Conservation (phyloP, 208 protist species). For the Trypanosoma congolense region DNA sequence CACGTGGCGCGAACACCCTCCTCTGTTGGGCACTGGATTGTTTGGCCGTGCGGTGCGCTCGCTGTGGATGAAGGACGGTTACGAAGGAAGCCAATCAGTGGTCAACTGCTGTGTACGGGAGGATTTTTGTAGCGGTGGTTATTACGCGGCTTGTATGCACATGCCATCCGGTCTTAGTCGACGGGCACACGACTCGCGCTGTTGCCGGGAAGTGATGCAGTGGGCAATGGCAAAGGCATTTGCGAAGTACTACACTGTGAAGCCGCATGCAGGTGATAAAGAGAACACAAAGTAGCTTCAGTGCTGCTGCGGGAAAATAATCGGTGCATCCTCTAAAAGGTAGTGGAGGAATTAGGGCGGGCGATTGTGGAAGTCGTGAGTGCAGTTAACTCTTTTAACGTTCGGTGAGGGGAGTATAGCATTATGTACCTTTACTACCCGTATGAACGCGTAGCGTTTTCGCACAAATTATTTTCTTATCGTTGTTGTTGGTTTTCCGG, state of each 20-base stretch:
- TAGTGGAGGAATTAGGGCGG: slow-evolving; percentile 1
- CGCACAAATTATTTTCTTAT: not conserved
- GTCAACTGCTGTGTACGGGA: slow-evolving; percentile 68
- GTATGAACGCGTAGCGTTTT: too few species aligned
- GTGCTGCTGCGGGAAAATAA: too few species aligned
- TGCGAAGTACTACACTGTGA: slow-evolving; percentile 64
- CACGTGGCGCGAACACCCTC: slow-evolving; percentile 21
- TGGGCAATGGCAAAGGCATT: slow-evolving; percentile 85
- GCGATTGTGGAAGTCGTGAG: not conserved
- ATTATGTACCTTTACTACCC: too few species aligned
- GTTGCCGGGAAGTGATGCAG: slow-evolving; percentile 57
- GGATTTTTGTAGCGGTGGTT: slow-evolving; percentile 56
- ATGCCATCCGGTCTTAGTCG: slow-evolving; percentile 67
- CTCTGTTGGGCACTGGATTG: slow-evolving; percentile 42
- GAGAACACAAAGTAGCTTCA: not conserved
- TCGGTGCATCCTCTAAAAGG: slow-evolving; percentile 9
- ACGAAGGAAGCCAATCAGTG: slow-evolving; percentile 71
- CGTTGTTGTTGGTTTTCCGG: not conserved
- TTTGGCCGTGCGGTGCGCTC: slow-evolving; percentile 57
- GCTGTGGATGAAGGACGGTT: slow-evolving; percentile 64
- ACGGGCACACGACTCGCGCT: slow-evolving; percentile 44
- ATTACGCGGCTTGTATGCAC: slow-evolving; percentile 66
- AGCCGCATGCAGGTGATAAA: slow-evolving; percentile 3
- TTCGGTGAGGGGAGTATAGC: not conserved
- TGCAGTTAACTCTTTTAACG: too few species aligned